phyloP scores from a whole-genome alignment of 345 rosid genomes.

The Rubroshorea leprosula region DNA sequence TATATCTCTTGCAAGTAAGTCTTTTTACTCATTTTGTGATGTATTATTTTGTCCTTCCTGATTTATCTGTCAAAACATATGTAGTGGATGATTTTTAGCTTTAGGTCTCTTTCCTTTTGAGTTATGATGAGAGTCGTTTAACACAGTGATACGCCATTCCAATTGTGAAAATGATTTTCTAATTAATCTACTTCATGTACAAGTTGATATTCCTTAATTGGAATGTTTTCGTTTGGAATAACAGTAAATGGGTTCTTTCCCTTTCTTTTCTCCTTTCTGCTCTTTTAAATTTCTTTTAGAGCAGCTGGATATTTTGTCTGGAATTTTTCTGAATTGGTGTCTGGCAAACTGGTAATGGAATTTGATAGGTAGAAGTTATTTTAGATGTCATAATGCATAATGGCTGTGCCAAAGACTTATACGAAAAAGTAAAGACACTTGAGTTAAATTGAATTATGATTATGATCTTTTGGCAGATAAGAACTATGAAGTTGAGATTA shows the following conservation, averaged over 20 bases:
- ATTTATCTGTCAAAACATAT: background rate
- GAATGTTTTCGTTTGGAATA: background rate
- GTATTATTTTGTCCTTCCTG: background rate
- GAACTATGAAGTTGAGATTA: background rate
- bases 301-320: background rate
- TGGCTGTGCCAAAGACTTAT: too few relatives aligned
- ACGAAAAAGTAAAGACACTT: too few relatives aligned
- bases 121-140: too few relatives aligned
- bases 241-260: background rate
- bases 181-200: background rate
- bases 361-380: too few relatives aligned
- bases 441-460: too few relatives aligned
- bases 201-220: too few relatives aligned
- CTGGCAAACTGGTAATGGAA: too few relatives aligned
- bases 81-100: too few relatives aligned
- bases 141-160: background rate
- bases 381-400: too few relatives aligned
- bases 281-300: background rate
- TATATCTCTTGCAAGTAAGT: slow-evolving; percentile 88
- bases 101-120: background rate
- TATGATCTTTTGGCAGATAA: background rate
- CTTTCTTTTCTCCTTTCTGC: background rate
- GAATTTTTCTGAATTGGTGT: too few relatives aligned
- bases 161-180: background rate
- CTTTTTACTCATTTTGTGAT: background rate